A percentile compares a stretch with the other conserved stretches of the same genome.
Conservation (phyloP, 495 filamentous ascomycete species). For the Astrothelium macrocarpum region DNA sequence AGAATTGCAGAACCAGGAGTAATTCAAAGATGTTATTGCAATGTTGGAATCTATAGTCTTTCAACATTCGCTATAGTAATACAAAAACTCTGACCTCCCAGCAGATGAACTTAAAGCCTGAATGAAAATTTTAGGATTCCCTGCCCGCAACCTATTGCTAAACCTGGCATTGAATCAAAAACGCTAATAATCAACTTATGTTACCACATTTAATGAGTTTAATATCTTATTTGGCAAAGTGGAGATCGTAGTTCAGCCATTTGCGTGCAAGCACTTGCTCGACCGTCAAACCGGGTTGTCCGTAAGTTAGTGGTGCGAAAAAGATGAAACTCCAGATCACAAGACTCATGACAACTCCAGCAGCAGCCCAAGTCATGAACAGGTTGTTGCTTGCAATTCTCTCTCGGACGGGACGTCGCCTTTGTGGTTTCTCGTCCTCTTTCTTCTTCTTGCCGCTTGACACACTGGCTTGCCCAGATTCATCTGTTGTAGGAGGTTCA, state of each 20-base stretch:
- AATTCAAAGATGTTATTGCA: no score
- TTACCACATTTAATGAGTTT: background rate
- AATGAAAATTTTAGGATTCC: no score
- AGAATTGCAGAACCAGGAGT: no score
- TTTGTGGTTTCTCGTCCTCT: constrained; percentile 18
- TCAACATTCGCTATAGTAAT: background rate
- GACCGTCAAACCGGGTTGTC: constrained; percentile 79
- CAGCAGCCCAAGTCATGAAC: constrained; percentile 67
- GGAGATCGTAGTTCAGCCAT: constrained; percentile 94
- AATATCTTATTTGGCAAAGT: constrained; percentile 83
- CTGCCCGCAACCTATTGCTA: background rate
- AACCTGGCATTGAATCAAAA: background rate
- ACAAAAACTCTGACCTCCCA: no score
- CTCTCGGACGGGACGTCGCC: constrained; percentile 56
- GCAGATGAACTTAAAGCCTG: no score
- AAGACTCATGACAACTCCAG: constrained; percentile 53
- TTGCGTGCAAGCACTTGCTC: constrained; percentile 75
- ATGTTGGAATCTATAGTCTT: background rate
- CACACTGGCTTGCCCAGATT: constrained; percentile 31
- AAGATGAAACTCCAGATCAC: constrained; percentile 78
- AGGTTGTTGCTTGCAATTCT: constrained; percentile 72
- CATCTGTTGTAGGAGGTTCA: constrained; percentile 47
- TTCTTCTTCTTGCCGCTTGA: constrained; percentile 44
- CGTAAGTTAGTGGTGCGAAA: constrained; percentile 91
- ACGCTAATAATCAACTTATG: background rate